Conservation (phyloP, 305 asterid genomes). For the Fraxinus paxiana region DNA sequence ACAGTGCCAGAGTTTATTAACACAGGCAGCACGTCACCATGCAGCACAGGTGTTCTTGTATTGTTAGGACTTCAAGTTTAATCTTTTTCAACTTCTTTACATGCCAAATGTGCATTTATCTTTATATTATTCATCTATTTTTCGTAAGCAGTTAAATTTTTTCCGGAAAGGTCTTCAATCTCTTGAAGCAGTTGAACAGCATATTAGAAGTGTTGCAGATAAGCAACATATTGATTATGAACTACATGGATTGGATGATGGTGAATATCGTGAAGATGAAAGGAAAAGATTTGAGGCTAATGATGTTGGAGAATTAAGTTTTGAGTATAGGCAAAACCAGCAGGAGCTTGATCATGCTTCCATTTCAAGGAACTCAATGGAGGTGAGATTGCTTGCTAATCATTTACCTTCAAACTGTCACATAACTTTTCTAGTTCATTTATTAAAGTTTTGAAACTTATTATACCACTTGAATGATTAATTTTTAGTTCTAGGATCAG, state of each 20-base stretch:
- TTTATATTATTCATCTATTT: constrained; percentile 24
- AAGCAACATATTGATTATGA: constrained; percentile 80
- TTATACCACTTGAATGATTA: not conserved
- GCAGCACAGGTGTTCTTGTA: constrained; percentile 71
- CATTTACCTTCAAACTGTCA: not conserved
- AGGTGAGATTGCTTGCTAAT: constrained; percentile 44
- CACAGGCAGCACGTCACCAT: constrained; percentile 96
- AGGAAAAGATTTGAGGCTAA: constrained; percentile 50
- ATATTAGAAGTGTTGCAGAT: constrained; percentile 64
- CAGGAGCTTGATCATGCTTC: constrained; percentile 49
- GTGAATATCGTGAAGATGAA: constrained; percentile 44
- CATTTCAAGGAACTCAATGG: constrained; percentile 56
- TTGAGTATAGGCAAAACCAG: constrained; percentile 56
- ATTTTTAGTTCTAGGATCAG: not conserved
- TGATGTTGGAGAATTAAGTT: constrained; percentile 69
- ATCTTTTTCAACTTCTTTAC: constrained; percentile 1
- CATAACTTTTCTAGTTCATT: not conserved
- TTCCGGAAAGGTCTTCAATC: constrained; percentile 84
- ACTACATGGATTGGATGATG: constrained; percentile 56
- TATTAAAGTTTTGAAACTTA: not conserved
- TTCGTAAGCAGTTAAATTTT: constrained; percentile 57
- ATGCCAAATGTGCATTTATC: constrained; percentile 1
- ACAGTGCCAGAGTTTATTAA: constrained; percentile 79
- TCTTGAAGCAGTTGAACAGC: constrained; percentile 84
- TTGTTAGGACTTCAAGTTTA: constrained; percentile 18